phyloP scores from a whole-genome alignment of 257 asterid species.

The Voacanga thouarsii region DNA sequence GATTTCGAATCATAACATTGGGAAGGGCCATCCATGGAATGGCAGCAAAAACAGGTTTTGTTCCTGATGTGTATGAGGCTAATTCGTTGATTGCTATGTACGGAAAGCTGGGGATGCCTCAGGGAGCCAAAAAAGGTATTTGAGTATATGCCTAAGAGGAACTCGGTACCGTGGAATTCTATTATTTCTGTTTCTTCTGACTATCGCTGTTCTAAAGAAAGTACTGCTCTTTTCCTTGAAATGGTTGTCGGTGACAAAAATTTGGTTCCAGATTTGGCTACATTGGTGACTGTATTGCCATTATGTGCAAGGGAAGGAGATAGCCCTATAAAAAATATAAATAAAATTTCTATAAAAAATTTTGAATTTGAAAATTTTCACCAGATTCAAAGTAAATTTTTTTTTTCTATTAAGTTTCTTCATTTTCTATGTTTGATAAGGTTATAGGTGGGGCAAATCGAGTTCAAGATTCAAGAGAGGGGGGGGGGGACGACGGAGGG shows the following conservation, averaged over 20 bases:
- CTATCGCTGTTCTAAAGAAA: constrained; percentile 12
- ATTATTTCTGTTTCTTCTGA: constrained; percentile 23
- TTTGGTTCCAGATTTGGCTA: constrained; percentile 29
- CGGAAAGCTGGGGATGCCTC: constrained; percentile 21
- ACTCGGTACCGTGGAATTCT: constrained; percentile 31
- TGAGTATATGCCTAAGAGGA: constrained; percentile 28
- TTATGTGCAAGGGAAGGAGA: constrained; percentile 23
- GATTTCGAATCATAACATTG: no score
- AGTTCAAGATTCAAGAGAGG: no score
- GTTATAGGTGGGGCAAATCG: no score
- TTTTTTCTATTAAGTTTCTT: no score
- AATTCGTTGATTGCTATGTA: constrained; percentile 31
- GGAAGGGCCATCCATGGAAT: constrained; percentile 29
- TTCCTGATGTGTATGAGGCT: constrained; percentile 22
- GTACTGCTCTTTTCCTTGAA: constrained; percentile 17
- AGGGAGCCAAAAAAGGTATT: constrained; percentile 16
- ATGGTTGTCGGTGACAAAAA: constrained; percentile 10
- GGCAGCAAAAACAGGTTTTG: constrained; percentile 21
- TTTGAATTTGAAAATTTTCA: no score
- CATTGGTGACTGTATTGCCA: constrained; percentile 32
- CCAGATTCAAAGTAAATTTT: no score
- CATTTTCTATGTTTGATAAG: no score
- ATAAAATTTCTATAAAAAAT: no score
- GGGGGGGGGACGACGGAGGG: no score
- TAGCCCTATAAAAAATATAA: not conserved